Evolutionary conservation across 2,329 filamentous ascomycete species (phyloP), one percentile per base, ranked within the genome.

Genomic region (Ploettnerulaceae sp.): DNA sequence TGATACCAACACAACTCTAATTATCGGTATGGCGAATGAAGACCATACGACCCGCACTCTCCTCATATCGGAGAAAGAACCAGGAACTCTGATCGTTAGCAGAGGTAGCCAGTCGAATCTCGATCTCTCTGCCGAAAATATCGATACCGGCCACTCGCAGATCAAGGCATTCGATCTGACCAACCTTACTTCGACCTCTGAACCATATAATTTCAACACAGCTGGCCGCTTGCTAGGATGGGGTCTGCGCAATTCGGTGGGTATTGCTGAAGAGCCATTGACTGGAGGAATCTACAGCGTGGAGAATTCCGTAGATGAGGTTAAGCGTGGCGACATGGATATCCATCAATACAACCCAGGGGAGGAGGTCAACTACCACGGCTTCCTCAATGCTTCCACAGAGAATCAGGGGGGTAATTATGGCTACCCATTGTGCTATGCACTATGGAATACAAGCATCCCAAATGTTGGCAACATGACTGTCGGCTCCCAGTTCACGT

Each of bases 281-380:
- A 69, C 69, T 1, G 76, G 75, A 15, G 73, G 70, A 14, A 69
- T 80, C 48, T 79, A 72, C 67, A 71, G 69, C 14, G 81, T 89
- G 6, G 85, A 89, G 64, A 89, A 89, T 64, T 82, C 77, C 2
- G 79, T 79, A 7, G 84, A 88, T 63, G 65, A 84, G 28, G 70
- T 87, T 12, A 65, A 66, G 11, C 73, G 84, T 24, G 65, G 72
- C 37, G 76, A 74, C 7, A 55, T 70, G n/a, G 79, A 84, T 50
- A 74, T 86, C 34, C 79, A 84, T 55, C 64, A 77, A 49, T 71
- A 85, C 57, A 89, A 89, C 58, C 84, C 84, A 0, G 84, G 74
- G 12, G 85, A 89, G 60, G 82, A 89, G 64, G 66, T 89, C 62
- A 88, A 89, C 64, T 86, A 78, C 62, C 77, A 84, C 49, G 84